A percentile compares a stretch with the other conserved stretches of the same genome.
Conservation (phyloP, 495 filamentous ascomycete genomes). For the Aspergillus funiculosus region DNA sequence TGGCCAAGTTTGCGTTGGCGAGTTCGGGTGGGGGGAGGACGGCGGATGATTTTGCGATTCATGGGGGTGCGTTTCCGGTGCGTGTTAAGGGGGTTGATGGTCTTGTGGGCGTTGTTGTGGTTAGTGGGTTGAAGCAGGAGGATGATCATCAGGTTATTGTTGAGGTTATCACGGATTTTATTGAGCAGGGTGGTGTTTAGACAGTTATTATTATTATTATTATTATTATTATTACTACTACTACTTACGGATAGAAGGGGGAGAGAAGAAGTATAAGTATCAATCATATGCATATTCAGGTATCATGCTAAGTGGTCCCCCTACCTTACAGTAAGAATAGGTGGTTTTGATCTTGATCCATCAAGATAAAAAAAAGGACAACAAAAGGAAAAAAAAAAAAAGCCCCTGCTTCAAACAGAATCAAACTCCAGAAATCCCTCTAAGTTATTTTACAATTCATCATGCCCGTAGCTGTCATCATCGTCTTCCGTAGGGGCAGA, state of each 20-base stretch:
- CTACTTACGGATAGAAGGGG: background rate
- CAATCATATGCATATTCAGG: constrained; percentile 19
- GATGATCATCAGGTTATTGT: constrained; percentile 72
- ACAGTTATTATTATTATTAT: background rate
- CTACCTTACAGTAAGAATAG: constrained; percentile 11
- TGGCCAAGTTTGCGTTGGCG: constrained; percentile 48
- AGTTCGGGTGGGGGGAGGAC: constrained; percentile 37
- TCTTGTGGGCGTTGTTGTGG: constrained; percentile 65
- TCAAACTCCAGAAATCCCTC: constrained; percentile 44
- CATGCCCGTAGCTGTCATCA: constrained; percentile 73
- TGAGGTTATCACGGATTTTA: constrained; percentile 52
- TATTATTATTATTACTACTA: too few relatives aligned
- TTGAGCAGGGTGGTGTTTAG: constrained; percentile 18
- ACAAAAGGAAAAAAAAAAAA: constrained; percentile 18
- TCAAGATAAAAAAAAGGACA: background rate
- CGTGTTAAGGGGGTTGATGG: constrained; percentile 65
- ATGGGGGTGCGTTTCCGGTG: constrained; percentile 69
- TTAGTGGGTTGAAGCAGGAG: constrained; percentile 70
- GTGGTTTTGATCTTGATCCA: constrained; percentile 1
- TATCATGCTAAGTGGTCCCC: constrained; percentile 35
- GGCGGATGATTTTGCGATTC: constrained; percentile 62
- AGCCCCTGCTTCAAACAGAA: constrained; percentile 18
- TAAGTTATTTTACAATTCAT: constrained; percentile 74
- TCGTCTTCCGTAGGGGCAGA: constrained; percentile 59
- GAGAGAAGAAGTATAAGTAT: background rate